Evolutionary conservation across 169 alveolate species (phyloP).

Genomic region (Eimeria brunetti): DNA sequence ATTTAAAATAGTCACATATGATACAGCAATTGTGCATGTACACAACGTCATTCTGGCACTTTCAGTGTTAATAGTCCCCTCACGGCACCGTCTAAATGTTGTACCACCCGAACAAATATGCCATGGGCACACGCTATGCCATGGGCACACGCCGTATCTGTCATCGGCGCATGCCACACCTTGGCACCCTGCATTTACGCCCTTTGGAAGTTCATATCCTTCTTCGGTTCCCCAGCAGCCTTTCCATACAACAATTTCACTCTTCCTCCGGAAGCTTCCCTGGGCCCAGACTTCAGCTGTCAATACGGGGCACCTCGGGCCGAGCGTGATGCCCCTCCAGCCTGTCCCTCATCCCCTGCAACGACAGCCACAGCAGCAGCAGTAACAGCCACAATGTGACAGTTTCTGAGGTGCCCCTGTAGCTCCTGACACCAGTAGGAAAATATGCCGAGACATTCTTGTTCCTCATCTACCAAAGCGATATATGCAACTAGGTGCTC

Average conservation of each 20-base stretch:
- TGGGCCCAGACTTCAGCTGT: background rate
- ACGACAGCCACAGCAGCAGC: background rate
- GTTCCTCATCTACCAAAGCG: background rate
- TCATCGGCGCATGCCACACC: background rate
- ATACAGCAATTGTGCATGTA: background rate
- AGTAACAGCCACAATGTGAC: background rate
- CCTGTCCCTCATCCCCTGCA: slow-evolving; percentile 48
- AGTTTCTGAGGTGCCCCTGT: background rate
- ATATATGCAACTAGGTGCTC: background rate
- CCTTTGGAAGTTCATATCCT: slow-evolving; percentile 1
- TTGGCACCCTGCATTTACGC: background rate
- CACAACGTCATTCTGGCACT: background rate
- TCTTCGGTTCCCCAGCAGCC: slow-evolving; percentile 29
- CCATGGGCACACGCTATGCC: background rate
- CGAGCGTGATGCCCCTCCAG: slow-evolving; percentile 57
- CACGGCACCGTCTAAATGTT: slow-evolving; percentile 1
- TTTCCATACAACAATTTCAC: slow-evolving; percentile 29
- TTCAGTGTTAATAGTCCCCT: background rate
- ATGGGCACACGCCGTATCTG: no score
- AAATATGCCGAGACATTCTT: background rate
- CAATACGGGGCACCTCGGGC: slow-evolving; percentile 72
- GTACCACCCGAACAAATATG: background rate
- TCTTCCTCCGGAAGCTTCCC: background rate
- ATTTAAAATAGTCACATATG: background rate
- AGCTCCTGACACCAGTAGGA: background rate